A percentile compares a stretch with the other conserved stretches of the same genome.
Conservation (phyloP, 129 eudicot species). For the carrot (Daucus carota) region DH1_v3.0 NC_030382.2:44054001-44054500, state of each 20-base stretch:
- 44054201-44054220: not conserved
- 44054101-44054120: not conserved
- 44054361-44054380: conserved; percentile 14
- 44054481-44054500: conserved; percentile 12
- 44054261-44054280: not conserved
- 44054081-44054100: not conserved
- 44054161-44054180: not conserved
- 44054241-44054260: not conserved
- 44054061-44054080: not conserved
- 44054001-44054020: not conserved
- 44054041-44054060: not conserved
- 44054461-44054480: conserved; percentile 71
- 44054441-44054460: conserved; percentile 31
- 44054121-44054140: no score
- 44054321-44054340: not conserved
- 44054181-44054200: not conserved
- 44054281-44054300: not conserved
- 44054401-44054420: conserved; percentile 6
- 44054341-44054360: not conserved
- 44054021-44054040: not conserved
- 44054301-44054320: not conserved
- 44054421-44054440: conserved; percentile 30
- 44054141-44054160: no score
- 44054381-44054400: not conserved
- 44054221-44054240: not conserved